phyloP scores from a whole-genome alignment of 2,329 filamentous ascomycete species.

The Colletotrichum nymphaeae region DNA sequence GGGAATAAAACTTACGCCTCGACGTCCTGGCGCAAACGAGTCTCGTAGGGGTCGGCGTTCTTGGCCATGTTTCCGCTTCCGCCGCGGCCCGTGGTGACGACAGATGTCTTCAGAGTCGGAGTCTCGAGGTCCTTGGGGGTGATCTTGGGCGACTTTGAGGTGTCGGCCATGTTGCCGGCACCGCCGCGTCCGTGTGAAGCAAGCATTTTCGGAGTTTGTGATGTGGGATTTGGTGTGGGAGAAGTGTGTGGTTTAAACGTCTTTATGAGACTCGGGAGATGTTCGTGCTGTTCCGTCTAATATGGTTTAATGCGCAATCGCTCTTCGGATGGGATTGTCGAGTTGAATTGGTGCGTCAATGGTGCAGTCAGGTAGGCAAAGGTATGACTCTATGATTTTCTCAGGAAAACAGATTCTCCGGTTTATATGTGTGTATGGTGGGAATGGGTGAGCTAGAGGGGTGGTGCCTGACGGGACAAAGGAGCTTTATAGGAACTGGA shows the following conservation, averaged over 20 bases:
- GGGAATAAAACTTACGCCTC: constrained; percentile 65
- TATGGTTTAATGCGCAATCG: no score
- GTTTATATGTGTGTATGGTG: neutral
- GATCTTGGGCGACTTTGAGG: constrained; percentile 58
- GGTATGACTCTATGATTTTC: neutral
- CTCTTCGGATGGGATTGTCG: no score
- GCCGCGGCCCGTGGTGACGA: constrained; percentile 90
- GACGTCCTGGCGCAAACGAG: constrained; percentile 86
- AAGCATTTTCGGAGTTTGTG: constrained; percentile 48
- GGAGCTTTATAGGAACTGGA: constrained; percentile 35
- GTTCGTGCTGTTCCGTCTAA: neutral
- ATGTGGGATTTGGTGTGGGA: neutral
- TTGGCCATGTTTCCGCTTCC: constrained; percentile 88
- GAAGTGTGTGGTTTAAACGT: no score
- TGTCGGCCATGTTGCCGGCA: constrained; percentile 78
- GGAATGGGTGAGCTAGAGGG: neutral
- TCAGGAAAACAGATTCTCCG: neutral
- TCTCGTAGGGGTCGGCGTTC: constrained; percentile 77
- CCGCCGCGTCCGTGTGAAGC: constrained; percentile 82
- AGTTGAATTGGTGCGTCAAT: no score
- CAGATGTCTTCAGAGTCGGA: constrained; percentile 83
- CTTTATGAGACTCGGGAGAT: no score
- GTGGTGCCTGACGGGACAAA: constrained; percentile 6
- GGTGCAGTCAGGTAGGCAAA: neutral
- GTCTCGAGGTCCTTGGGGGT: constrained; percentile 78